Base-by-base conservation (phyloP, 805 yeast species). In the Candida silvicultrix region DNA sequence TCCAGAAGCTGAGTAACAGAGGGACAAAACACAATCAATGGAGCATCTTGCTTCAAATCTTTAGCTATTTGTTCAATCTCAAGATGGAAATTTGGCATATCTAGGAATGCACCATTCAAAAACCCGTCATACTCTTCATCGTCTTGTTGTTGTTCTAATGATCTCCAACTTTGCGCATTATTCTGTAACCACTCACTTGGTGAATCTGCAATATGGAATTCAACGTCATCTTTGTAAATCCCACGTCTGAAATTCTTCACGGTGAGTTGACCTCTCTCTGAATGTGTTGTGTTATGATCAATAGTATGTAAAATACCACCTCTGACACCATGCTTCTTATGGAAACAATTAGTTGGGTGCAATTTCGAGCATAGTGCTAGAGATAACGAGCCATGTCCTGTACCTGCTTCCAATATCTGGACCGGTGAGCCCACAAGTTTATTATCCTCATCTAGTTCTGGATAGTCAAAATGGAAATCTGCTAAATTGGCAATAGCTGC, bases 301-400 rank as follows among this genome's bases (percentile, higher is more conserved):
- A 75, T 55, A 2, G 75, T 63, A 48, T 76, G 78, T 16, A 76
- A 56, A 3, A 75, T 51, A 1, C 78, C 76, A 29, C 77, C 78
- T 49, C 74, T 53, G 0, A 52, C 52, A 29, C 59, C 59, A 43
- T 50, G 53, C 3, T 52, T 52, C 15, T 52, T 50, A 11, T 63
- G 61, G 44, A 50, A 66, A 16, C 69, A 67, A 50, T 75, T 75
- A 1, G 73, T 74, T 21, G 74, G 61, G 51, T 75, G 80, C 1
- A 75, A 53, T 15, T 59, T 61, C 22, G 62, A 66, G 21, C 71
- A 64, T 15, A 75, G 69, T 9, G 74, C 72, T 38, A 75, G 44
- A 4, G 76, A 63, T 41, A 75, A 53, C 2, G 80, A 74, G 0
- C 81, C 81, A 57, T 75, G 80, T 1, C 81, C 81, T 2, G 80